These are phyloP conservation scores for Linanthus parryae DNA, from an alignment of 148 eudicot genomes.

Conservation along the genomic window DNA sequence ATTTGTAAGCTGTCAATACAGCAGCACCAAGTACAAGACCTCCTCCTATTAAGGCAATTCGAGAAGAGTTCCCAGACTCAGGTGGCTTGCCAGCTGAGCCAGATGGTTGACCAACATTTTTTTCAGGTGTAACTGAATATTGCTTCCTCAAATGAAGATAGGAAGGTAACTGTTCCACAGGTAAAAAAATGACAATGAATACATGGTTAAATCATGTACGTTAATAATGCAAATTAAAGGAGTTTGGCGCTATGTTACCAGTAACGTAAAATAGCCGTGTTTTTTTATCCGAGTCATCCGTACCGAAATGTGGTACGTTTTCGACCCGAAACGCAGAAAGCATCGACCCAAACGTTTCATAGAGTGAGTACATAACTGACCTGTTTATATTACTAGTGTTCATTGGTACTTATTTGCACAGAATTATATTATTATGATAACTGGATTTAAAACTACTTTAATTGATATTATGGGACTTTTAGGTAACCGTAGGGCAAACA, in stretches of 20 bases:
- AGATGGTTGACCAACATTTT: conserved; percentile 35
- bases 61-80: conserved; percentile 25
- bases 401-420: no score
- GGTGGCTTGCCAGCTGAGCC: conserved; percentile 39
- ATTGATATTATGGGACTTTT: no score
- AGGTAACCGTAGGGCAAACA: no score
- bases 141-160: conserved; percentile 45
- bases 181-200: conserved; percentile 4
- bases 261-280: background rate
- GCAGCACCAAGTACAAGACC: conserved; percentile 57
- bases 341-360: background rate
- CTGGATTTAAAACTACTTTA: no score
- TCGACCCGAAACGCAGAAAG: background rate
- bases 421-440: no score
- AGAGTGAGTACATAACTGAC: no score
- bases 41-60: conserved; percentile 54
- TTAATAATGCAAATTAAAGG: no score
- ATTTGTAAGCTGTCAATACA: conserved; percentile 41
- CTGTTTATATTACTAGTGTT: no score
- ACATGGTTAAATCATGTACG: background rate
- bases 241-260: no score
- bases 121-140: conserved; percentile 41
- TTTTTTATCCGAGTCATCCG: background rate
- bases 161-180: conserved; percentile 43
- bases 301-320: background rate